These are phyloP conservation scores for Rhizopogon vulgaris DNA, from an alignment of 768 basidiomycete species.

Conservation along the genomic window DNA sequence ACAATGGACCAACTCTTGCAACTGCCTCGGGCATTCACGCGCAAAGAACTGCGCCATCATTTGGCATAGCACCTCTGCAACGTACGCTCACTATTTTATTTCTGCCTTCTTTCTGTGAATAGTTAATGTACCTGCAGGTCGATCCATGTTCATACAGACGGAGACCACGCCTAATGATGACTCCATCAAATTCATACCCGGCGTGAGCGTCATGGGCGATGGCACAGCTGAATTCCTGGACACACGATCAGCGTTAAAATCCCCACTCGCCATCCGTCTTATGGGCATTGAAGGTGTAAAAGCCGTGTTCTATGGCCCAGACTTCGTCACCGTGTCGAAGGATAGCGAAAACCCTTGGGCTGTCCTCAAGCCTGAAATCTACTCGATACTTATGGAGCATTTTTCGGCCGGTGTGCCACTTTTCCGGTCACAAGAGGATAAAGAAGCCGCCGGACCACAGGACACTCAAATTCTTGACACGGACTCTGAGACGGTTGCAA, in stretches of 20 bases:
- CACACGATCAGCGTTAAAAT: conserved; percentile 76
- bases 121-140: conserved; percentile 33
- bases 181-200: conserved; percentile 97
- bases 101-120: not conserved
- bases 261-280: conserved; percentile 89
- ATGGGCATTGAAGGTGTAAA: conserved; percentile 93
- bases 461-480: conserved; percentile 92
- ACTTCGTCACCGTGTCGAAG: conserved; percentile 96
- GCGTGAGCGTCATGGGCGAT: conserved; percentile 77
- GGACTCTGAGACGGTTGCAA: conserved; percentile 94
- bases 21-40: conserved; percentile 25
- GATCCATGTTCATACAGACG: conserved; percentile 98
- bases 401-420: conserved; percentile 88
- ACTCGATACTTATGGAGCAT: conserved; percentile 93
- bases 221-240: conserved; percentile 95
- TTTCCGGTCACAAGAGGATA: conserved; percentile 78
- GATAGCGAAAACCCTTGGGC: conserved; percentile 81
- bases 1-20: conserved; percentile 27
- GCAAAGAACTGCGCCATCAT: conserved; percentile 1
- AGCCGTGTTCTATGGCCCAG: conserved; percentile 91
- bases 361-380: conserved; percentile 93
- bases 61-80: conserved; percentile 16
- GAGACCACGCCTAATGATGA: conserved; percentile 97
- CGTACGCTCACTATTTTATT: conserved; percentile 23
- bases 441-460: conserved; percentile 79